phyloP scores from a whole-genome alignment of 495 filamentous ascomycete genomes.

The Xylaria scruposa region DNA sequence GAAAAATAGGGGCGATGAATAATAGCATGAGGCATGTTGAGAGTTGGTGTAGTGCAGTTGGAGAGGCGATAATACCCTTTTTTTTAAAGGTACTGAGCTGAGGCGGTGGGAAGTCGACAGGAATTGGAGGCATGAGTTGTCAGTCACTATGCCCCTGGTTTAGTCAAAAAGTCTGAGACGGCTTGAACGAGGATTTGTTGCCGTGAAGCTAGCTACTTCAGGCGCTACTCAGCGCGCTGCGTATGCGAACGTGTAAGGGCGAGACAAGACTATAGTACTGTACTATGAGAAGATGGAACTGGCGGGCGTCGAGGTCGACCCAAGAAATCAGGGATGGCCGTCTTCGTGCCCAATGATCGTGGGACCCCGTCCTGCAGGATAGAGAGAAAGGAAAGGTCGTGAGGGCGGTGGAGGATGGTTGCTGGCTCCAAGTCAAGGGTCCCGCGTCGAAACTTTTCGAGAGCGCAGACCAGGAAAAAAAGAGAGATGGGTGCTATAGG shows the following conservation, averaged over 20 bases:
- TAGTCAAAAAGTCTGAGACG: constrained; percentile 10
- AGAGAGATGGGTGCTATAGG: constrained; percentile 16
- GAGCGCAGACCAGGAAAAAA: constrained; percentile 25
- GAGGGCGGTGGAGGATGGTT: constrained; percentile 39
- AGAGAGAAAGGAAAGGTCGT: constrained; percentile 35
- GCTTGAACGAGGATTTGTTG: constrained; percentile 20
- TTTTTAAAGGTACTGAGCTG: constrained; percentile 34
- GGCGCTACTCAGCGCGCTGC: constrained; percentile 31
- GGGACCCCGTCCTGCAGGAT: constrained; percentile 32
- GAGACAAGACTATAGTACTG: constrained; percentile 17
- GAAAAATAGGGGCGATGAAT: constrained; percentile 3
- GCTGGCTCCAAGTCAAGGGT: constrained; percentile 32
- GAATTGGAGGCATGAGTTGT: constrained; percentile 27
- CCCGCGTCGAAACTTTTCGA: constrained; percentile 22
- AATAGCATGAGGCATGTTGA: constrained; percentile 15
- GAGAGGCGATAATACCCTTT: constrained; percentile 30
- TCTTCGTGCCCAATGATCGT: constrained; percentile 43
- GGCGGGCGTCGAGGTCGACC: constrained; percentile 34
- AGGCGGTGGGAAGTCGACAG: constrained; percentile 20
- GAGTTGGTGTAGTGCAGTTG: background rate
- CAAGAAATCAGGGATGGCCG: constrained; percentile 40
- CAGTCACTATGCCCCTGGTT: constrained; percentile 21
- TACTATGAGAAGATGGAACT: constrained; percentile 23
- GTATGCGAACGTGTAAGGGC: constrained; percentile 34
- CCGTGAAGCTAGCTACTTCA: constrained; percentile 28